Conservation (phyloP, 202 grass and related monocot genomes). For the Elaeis oleifera region DNA sequence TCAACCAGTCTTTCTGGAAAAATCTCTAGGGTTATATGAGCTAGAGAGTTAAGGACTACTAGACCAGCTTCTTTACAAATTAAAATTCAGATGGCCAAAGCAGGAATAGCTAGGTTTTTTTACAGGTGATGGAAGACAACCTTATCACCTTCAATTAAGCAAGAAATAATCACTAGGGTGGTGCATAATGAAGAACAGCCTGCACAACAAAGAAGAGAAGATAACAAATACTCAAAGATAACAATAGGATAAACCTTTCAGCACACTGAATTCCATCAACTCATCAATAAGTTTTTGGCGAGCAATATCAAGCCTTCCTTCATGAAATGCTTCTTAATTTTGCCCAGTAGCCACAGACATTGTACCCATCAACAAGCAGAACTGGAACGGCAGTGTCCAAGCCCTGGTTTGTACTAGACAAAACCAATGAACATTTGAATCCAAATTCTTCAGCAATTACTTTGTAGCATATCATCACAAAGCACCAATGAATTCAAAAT, state of each 20-base stretch:
- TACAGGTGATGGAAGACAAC: too few relatives aligned
- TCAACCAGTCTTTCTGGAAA: too few relatives aligned
- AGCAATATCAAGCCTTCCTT: conserved; percentile 71
- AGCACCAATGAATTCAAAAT: background rate
- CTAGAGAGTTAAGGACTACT: too few relatives aligned
- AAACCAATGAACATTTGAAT: conserved; percentile 24
- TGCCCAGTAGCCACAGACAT: conserved; percentile 85
- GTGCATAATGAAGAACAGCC: too few relatives aligned
- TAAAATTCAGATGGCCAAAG: too few relatives aligned
- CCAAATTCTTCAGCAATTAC: conserved; percentile 4
- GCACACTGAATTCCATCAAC: conserved; percentile 62
- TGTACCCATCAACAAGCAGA: conserved; percentile 91
- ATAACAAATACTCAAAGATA: background rate
- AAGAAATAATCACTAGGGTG: too few relatives aligned
- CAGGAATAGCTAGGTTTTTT: too few relatives aligned
- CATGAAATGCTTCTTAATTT: conserved; percentile 77
- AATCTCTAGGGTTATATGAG: too few relatives aligned
- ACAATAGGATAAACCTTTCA: conserved; percentile 48
- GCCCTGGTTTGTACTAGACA: conserved; percentile 58
- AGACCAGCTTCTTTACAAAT: too few relatives aligned
- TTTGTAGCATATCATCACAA: background rate
- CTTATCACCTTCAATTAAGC: too few relatives aligned
- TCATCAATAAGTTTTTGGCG: conserved; percentile 76
- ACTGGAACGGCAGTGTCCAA: conserved; percentile 62
- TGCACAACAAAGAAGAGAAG: background rate